A percentile compares a stretch with the other conserved stretches of the same genome.
Evolutionary conservation across 169 alveolate genomes (phyloP).

Genomic region (Neospora caninum): DNA sequence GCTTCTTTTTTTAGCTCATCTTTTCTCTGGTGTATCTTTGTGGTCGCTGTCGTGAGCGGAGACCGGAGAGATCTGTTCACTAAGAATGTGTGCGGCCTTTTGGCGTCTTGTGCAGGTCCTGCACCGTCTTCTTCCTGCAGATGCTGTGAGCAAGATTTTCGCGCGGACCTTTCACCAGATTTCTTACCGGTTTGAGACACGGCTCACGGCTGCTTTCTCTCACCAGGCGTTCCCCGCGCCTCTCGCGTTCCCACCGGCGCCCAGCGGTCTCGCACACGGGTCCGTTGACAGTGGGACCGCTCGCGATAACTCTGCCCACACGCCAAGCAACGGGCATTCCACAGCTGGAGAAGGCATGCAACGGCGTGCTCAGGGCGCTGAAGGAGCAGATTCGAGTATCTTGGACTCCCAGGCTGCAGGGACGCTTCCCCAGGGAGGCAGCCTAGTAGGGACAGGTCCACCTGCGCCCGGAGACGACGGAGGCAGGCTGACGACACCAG

Average conservation of each 20-base stretch:
- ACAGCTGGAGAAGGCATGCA: not conserved
- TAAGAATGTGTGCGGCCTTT: not conserved
- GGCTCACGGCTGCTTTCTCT: constrained; percentile 1
- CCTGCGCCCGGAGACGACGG: too few species aligned
- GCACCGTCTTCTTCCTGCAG: constrained; percentile 22
- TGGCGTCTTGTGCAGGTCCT: not conserved
- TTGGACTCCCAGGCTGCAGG: too few species aligned
- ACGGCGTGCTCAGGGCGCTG: not conserved
- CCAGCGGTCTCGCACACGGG: not conserved
- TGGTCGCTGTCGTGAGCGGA: too few species aligned
- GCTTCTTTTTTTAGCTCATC: too few species aligned
- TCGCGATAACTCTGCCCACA: not conserved
- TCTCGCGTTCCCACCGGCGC: not conserved
- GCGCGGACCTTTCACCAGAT: constrained; percentile 35
- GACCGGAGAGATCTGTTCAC: too few species aligned
- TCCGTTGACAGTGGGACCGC: not conserved
- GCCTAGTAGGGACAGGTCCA: too few species aligned
- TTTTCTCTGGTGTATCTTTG: too few species aligned
- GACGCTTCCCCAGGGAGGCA: too few species aligned
- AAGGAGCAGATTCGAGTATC: not conserved
- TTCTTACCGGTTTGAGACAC: not conserved
- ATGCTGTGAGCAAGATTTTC: constrained; percentile 2
- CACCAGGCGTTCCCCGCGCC: not conserved
- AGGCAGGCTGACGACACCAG: too few species aligned
- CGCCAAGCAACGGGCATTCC: not conserved